Base-by-base conservation (phyloP, 75 land plant genomes). In the Larix kaempferi region DNA sequence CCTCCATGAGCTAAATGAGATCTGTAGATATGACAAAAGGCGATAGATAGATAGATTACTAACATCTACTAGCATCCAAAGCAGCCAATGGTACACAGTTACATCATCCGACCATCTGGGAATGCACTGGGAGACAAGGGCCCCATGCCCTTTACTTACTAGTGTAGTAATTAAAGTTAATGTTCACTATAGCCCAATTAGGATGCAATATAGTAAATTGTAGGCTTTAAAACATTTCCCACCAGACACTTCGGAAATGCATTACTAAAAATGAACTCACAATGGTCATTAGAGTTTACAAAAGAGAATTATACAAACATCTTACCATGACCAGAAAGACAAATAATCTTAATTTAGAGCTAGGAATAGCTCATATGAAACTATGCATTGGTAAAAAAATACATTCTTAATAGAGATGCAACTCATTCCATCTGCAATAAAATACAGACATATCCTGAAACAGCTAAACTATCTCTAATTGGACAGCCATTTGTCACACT, bases 1-100 rank as follows among this genome's bases (percentile, higher is more conserved):
- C 19, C 79, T 75, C 29, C 78, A 75, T 26, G 77, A 49, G 49
- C 72, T 29, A 65, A 65, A 65, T 16, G 33, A 49, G 54, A 27
- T 35, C 29, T 6, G 27, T 19, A 65, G 16, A 29, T 29, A 35
- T 29, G 33, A 26, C 39, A 10, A 49, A 49, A 49, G 12, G 54
- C 10, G 54, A 49, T 49, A 49, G 12, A 49, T 49, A 49, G 12
- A 49, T 49, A 49, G 54, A 49, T 49, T 49, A 10, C 54, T 49
- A 49, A 49, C 54, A 49, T 49, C 54, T 49, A 49, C 54, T 49
- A 49, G 54, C 10, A 11, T 49, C 54, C 54, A 49, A 10, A 49
- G 10, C 54, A 49, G 54, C 12, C 54, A 49, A 49, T 49, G 12
- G 10, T 49, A 49, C 54, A 49, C 54, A 49, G 11, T 49, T 49